Base-by-base conservation (phyloP, 352 stramenopile species). In the Peronospora farinosa region DNA sequence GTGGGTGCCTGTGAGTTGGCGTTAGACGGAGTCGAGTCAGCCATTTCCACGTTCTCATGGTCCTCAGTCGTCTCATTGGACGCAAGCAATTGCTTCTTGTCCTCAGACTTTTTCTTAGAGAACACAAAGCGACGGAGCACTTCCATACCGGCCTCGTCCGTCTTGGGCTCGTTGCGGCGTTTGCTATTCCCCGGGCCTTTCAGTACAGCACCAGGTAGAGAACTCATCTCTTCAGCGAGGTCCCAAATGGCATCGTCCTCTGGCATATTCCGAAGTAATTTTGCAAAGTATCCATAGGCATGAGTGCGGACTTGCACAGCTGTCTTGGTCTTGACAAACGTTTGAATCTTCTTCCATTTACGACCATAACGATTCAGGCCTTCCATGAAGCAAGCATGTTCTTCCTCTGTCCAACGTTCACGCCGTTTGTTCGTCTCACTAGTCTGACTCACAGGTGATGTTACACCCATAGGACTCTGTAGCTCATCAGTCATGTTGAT, bases 331-430 rank as follows among this genome's bases (percentile, higher is more conserved):
- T 87, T 79, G 30, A 92, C 81, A 32, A 87, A 86, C 35, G 72
- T 83, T 60, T 92, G 81, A 44, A 92, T 92, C 51, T 92, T 92
- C 61, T 92, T 92, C 81, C 81, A 92, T 55, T 92, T 92, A 52
- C 81, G 81, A 17, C 81, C 81, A 54, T 89, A 92, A 23, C 74
- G 73, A 61, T 89, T 88, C n/a, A 92, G 54, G 0, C 81, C 81
- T 54, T 92, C 78, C 78, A 92, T 89, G 61, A 92, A 92, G 9
- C 74, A 70, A 12, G 78, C 78, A 51, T 92, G 81, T 41, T 92
- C 81, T 43, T 89, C 78, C 28, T 89, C 74, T 1, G 81, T 92
- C 81, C 81, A 92, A 13, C 81, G 74, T 43, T 92, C 81, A 41
- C 81, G 81, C 25, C 77, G 74, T 54, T 88, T 88, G 66, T 74